Base-by-base conservation (phyloP, 768 basidiomycete species). In the Paxillus ammoniavirescens region DNA sequence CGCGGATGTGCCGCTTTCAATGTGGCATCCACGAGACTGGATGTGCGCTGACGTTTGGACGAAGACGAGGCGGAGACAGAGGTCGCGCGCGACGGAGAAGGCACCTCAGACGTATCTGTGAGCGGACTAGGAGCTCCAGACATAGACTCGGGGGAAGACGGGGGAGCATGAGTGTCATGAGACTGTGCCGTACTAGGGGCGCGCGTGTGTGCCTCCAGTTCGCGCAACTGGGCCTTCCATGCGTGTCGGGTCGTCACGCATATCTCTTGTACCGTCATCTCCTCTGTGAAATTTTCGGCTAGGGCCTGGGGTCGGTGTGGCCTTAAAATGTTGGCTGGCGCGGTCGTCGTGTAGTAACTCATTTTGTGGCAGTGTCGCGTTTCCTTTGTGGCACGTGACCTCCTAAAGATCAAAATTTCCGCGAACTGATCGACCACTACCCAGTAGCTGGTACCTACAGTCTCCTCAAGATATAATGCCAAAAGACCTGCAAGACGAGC, bases 181-280 rank as follows among this genome's bases (percentile, higher is more conserved):
- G 30, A 17, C 8, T 18, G 49, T 6, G 21, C 21, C 5, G 42
- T 18, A 26, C 26, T 26, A 30, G 31, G 23, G 9, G 23, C 30
- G 17, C 10, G 43, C 35, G 50, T 1, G 8, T 53, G 48, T 0
- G 23, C 10, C 4, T 61, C 61, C 46, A 58, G 48, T 47, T 64
- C 53, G 17, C 49, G 50, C 21, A 63, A 47, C 23, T 69, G 68
- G 0, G 46, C 41, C 47, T 56, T 69, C 68, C 68, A 69, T 0
- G 67, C 68, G 8, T 56, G 63, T 15, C 68, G 60, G 8, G 68
- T 69, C 1, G 68, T 69, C 0, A 69, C 68, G 44, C 57, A 69
- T 8, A 65, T 59, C 31, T 57, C 63, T 31, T 54, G 58, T 10
- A 50, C 40, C 1, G 53, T 40, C 65, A 59, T 66, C n/a, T 37